A percentile compares a stretch with the other conserved stretches of the same genome.
Conservation (phyloP, 2,329 filamentous ascomycete species). For the Cytospora schulzeri region DNA sequence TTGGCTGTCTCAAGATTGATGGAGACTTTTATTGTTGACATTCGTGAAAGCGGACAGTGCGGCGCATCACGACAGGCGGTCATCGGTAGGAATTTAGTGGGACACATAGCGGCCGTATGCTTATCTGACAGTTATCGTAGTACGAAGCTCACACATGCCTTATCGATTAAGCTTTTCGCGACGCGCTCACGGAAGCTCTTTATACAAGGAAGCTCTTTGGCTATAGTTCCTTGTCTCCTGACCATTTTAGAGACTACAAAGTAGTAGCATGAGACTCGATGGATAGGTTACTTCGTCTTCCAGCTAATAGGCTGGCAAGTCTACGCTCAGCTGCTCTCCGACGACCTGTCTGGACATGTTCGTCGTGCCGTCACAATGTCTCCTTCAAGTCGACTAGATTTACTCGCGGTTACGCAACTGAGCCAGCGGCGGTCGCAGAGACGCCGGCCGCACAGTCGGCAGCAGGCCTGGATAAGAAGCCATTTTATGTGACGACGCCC, state of each 20-base stretch:
- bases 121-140: conserved; percentile 20
- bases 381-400: conserved; percentile 3
- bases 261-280: conserved; percentile 14
- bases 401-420: conserved; percentile 13
- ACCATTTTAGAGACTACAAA: background rate
- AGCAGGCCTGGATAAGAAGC: conserved; percentile 56
- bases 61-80: conserved; percentile 16
- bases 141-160: conserved; percentile 10
- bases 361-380: conserved; percentile 23
- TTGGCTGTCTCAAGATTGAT: background rate
- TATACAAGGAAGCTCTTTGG: background rate
- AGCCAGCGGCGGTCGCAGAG: background rate
- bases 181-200: background rate
- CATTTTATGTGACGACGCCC: conserved; percentile 92
- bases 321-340: conserved; percentile 13
- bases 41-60: conserved; percentile 22
- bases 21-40: conserved; percentile 1
- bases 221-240: background rate
- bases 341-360: conserved; percentile 19
- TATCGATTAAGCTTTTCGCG: conserved; percentile 21
- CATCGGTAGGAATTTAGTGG: background rate
- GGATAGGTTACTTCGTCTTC: conserved; percentile 22
- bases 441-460: background rate
- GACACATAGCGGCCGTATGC: background rate
- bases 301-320: conserved; percentile 22